Evolutionary conservation across 805 yeast species (phyloP).

Genomic region (Starmera pachycereana): DNA sequence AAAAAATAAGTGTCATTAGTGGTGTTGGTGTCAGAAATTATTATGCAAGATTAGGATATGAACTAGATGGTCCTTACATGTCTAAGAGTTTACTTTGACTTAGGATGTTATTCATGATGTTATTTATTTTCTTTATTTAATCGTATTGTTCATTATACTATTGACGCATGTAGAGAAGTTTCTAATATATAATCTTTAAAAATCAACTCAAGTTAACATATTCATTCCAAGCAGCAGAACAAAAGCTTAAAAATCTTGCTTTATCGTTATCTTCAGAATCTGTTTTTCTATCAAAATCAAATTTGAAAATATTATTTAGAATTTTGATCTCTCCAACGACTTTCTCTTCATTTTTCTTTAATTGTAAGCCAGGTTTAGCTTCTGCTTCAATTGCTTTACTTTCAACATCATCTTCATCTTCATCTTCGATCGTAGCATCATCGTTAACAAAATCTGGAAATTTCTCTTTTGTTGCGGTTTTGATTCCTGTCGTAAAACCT

Average conservation of each 20-base stretch:
- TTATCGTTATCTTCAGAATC: conserved; percentile 10
- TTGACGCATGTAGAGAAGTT: not conserved
- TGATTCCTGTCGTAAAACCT: not conserved
- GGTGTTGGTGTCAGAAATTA: conserved; percentile 98
- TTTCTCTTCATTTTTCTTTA: conserved; percentile 2
- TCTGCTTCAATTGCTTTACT: conserved; percentile 27
- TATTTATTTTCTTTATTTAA: not conserved
- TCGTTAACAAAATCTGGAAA: not conserved
- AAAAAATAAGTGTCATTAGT: conserved; percentile 84
- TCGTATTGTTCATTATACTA: not conserved
- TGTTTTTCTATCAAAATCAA: conserved; percentile 10
- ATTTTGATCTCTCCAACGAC: conserved; percentile 12
- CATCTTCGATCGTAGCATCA: conserved; percentile 4
- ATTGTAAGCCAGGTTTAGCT: conserved; percentile 15
- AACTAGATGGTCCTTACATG: conserved; percentile 94
- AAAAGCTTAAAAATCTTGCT: conserved; percentile 22
- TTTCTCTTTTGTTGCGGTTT: not conserved
- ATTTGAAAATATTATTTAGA: conserved; percentile 14
- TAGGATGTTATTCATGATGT: not conserved
- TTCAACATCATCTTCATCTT: conserved; percentile 18
- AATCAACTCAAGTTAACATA: conserved; percentile 4
- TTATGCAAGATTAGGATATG: conserved; percentile 85
- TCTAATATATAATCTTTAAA: not conserved
- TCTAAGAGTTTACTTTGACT: conserved; percentile 41
- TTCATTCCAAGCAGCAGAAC: conserved; percentile 27